phyloP scores from a whole-genome alignment of 2,329 filamentous ascomycete genomes.

The Clonostachys sp. region DNA sequence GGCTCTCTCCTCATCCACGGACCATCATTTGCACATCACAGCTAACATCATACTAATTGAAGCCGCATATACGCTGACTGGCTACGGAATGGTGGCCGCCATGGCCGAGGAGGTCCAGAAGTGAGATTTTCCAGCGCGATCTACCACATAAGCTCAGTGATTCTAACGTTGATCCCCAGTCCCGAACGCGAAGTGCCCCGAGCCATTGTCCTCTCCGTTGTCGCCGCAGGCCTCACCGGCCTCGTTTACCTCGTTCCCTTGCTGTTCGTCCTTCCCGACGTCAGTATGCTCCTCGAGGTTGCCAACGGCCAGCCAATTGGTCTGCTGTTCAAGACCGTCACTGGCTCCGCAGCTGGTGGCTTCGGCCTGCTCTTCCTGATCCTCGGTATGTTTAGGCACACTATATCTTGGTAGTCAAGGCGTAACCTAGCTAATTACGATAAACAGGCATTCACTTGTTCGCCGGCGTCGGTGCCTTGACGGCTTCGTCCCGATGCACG shows the following conservation, averaged over 20 bases:
- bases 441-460: constrained; percentile 61
- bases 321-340: constrained; percentile 70
- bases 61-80: constrained; percentile 34
- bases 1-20: constrained; percentile 17
- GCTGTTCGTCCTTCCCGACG: constrained; percentile 69
- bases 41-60: constrained; percentile 4
- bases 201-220: constrained; percentile 64
- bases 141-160: too few species aligned
- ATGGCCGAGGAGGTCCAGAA: constrained; percentile 60
- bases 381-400: constrained; percentile 31
- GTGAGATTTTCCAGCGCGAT: too few species aligned
- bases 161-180: background rate
- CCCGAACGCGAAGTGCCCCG: constrained; percentile 58
- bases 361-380: constrained; percentile 74
- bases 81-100: constrained; percentile 48
- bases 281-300: constrained; percentile 57
- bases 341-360: constrained; percentile 66
- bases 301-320: constrained; percentile 74
- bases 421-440: too few species aligned
- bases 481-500: constrained; percentile 68
- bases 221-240: constrained; percentile 61
- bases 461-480: constrained; percentile 70
- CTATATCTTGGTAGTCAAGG: too few species aligned
- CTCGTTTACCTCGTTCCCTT: constrained; percentile 65
- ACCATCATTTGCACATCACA: constrained; percentile 26